phyloP scores from a whole-genome alignment of 257 asterid genomes.

The Solanum bukasovii region DNA sequence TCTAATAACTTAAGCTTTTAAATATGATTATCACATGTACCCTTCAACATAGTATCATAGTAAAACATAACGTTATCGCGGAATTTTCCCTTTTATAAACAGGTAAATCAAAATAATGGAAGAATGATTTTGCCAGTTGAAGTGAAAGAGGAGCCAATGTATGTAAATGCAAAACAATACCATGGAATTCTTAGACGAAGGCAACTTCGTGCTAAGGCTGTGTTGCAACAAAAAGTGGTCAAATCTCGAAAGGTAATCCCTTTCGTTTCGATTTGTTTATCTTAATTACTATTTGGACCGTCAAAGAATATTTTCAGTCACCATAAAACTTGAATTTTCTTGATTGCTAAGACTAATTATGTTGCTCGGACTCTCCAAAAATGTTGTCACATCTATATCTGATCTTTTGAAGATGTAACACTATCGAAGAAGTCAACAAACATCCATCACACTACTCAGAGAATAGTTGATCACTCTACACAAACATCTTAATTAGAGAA shows the following conservation, averaged over 20 bases:
- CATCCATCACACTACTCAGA: too few species aligned
- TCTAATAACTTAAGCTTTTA: neutral
- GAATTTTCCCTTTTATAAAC: neutral
- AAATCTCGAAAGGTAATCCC: slow-evolving; percentile 49
- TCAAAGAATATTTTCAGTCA: neutral
- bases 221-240: slow-evolving; percentile 49
- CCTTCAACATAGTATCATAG: neutral
- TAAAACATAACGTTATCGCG: neutral
- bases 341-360: neutral
- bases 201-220: slow-evolving; percentile 71
- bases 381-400: neutral
- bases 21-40: neutral
- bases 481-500: neutral
- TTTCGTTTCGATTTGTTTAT: neutral
- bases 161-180: slow-evolving; percentile 78
- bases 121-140: slow-evolving; percentile 71
- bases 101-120: slow-evolving; percentile 13
- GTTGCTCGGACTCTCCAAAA: neutral
- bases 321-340: neutral
- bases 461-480: neutral
- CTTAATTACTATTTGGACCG: neutral
- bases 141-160: slow-evolving; percentile 81
- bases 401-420: neutral
- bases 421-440: neutral
- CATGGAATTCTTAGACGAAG: slow-evolving; percentile 72